Percentiles rank a stretch among this genome's conserved stretches.
Conservation (phyloP, 352 stramenopile species). For the Phytophthora megakarya region DNA sequence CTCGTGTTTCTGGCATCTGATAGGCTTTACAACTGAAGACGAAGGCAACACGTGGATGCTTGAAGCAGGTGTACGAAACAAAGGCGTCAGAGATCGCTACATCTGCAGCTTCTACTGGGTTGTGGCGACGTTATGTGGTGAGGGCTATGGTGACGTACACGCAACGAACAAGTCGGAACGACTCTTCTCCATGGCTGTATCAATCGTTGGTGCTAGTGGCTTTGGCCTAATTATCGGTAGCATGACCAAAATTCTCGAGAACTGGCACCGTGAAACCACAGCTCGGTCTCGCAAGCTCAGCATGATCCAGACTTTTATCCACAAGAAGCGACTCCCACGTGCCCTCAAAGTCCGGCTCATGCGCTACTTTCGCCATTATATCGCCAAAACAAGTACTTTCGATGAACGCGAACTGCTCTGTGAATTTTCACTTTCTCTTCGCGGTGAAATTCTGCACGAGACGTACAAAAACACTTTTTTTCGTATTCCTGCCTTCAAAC, state of each 20-base stretch:
- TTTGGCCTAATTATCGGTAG: constrained; percentile 87
- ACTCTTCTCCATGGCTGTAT: constrained; percentile 70
- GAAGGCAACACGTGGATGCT: constrained; percentile 49
- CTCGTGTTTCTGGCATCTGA: constrained; percentile 80
- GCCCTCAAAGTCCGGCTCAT: constrained; percentile 54
- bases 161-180: constrained; percentile 73
- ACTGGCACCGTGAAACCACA: constrained; percentile 71
- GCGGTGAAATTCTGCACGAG: constrained; percentile 74
- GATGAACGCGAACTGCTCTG: constrained; percentile 76
- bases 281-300: constrained; percentile 60
- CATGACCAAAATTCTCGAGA: constrained; percentile 84
- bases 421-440: constrained; percentile 77
- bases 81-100: constrained; percentile 51
- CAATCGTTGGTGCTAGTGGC: constrained; percentile 74
- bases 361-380: constrained; percentile 84
- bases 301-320: constrained; percentile 69
- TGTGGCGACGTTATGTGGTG: constrained; percentile 74
- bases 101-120: constrained; percentile 89
- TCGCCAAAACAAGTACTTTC: constrained; percentile 76
- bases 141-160: constrained; percentile 86
- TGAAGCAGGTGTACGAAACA: constrained; percentile 27
- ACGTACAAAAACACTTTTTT: constrained; percentile 82
- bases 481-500: constrained; percentile 69
- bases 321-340: constrained; percentile 63
- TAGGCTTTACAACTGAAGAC: constrained; percentile 50